Conservation (phyloP, 108 stramenopile species). For the Fragilariopsis cylindrus region DNA sequence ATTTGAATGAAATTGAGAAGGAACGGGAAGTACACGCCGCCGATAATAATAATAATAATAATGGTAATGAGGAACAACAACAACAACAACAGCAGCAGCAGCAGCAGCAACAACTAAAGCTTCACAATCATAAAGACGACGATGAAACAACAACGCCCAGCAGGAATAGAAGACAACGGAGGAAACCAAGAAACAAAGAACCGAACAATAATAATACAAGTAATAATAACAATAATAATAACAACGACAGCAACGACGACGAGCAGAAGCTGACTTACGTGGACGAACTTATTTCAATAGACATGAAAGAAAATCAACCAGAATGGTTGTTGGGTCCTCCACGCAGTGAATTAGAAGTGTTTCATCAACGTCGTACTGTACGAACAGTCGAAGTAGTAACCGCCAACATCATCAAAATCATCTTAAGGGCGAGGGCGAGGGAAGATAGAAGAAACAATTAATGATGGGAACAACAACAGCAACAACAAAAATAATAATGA, state of each 20-base stretch:
- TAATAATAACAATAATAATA: background rate
- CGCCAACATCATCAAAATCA: slow-evolving; percentile 11
- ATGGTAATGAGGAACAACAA: background rate
- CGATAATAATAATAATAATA: background rate
- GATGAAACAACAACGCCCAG: background rate
- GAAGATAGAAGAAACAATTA: background rate
- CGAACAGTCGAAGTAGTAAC: background rate
- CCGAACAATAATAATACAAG: background rate
- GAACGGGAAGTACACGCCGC: background rate
- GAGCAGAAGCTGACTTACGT: background rate
- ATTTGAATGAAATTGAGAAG: slow-evolving; percentile 40
- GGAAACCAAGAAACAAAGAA: background rate
- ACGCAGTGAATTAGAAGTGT: slow-evolving; percentile 25
- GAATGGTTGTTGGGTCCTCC: slow-evolving; percentile 15
- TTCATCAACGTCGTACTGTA: slow-evolving; percentile 1
- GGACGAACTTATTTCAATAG: slow-evolving; percentile 6
- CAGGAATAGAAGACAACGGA: background rate
- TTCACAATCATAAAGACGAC: background rate
- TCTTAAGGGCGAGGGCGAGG: no score
- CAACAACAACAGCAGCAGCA: background rate
- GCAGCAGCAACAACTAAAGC: background rate
- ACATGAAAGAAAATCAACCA: slow-evolving; percentile 13
- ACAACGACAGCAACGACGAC: background rate
- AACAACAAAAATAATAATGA: background rate
- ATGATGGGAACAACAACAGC: background rate